These are phyloP conservation scores for Vigna hirtella DNA, from an alignment of 306 rosid genomes.

Conservation along the genomic window DNA sequence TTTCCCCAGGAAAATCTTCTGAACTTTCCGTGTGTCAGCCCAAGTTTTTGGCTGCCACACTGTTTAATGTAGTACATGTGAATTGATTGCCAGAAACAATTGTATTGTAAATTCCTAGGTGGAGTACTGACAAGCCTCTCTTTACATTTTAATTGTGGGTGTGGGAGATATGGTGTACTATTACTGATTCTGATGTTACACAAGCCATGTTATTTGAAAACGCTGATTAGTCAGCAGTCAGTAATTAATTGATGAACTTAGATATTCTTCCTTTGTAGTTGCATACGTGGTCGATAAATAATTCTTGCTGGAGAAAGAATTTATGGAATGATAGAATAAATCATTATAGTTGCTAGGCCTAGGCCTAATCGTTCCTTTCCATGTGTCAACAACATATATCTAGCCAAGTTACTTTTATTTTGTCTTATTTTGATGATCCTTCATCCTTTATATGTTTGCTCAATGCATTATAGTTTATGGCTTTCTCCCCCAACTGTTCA, in stretches of 20 bases:
- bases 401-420: background rate
- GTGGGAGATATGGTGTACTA: constrained; percentile 32
- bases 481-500: constrained; percentile 10
- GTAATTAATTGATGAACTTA: constrained; percentile 25
- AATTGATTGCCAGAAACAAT: constrained; percentile 15
- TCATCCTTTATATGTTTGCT: constrained; percentile 24
- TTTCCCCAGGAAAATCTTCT: constrained; percentile 36
- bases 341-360: constrained; percentile 23
- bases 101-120: background rate
- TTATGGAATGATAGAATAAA: constrained; percentile 22
- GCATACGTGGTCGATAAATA: constrained; percentile 13
- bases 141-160: constrained; percentile 6
- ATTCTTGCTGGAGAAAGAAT: constrained; percentile 16
- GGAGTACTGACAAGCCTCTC: constrained; percentile 1
- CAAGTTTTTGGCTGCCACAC: background rate
- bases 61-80: constrained; percentile 12
- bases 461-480: background rate
- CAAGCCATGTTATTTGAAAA: constrained; percentile 17
- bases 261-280: constrained; percentile 31
- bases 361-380: constrained; percentile 7
- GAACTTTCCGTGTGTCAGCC: background rate
- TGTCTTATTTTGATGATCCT: constrained; percentile 38
- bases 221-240: constrained; percentile 4
- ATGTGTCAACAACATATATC: constrained; percentile 31
- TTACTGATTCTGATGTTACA: constrained; percentile 13